phyloP scores from a whole-genome alignment of 371 early-diverging fungal species.

The Mortierella sp. region DNA sequence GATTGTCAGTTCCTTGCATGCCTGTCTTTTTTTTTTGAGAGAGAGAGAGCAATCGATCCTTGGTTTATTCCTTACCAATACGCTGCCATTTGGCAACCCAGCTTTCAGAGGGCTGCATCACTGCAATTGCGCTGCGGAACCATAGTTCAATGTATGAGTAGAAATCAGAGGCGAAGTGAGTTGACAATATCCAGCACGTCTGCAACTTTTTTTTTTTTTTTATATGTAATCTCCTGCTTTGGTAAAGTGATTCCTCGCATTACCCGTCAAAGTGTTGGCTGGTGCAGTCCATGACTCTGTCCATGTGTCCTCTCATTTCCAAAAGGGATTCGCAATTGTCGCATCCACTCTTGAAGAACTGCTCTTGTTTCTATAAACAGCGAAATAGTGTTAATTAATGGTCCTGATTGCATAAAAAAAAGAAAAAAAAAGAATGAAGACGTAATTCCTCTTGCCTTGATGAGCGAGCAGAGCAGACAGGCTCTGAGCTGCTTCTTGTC shows the following conservation, averaged over 20 bases:
- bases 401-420: background rate
- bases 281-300: constrained; percentile 88
- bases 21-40: background rate
- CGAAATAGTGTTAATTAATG: background rate
- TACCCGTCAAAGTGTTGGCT: constrained; percentile 91
- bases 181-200: background rate
- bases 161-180: background rate
- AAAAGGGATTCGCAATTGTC: constrained; percentile 94
- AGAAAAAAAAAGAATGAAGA: background rate
- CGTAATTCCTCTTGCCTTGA: constrained; percentile 72
- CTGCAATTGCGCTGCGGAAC: constrained; percentile 76
- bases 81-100: constrained; percentile 95
- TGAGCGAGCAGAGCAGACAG: constrained; percentile 93
- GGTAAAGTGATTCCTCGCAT: background rate
- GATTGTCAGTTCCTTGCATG: background rate
- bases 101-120: constrained; percentile 83
- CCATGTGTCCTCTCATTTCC: constrained; percentile 76
- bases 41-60: background rate
- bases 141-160: background rate
- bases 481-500: constrained; percentile 90
- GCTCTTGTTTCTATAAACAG: constrained; percentile 68
- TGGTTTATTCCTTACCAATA: constrained; percentile 62
- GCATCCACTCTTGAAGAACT: constrained; percentile 88
- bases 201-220: background rate
- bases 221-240: background rate